Base-by-base conservation (phyloP, 73 alveolate species). In the Paramecium sexaurelia region DNA sequence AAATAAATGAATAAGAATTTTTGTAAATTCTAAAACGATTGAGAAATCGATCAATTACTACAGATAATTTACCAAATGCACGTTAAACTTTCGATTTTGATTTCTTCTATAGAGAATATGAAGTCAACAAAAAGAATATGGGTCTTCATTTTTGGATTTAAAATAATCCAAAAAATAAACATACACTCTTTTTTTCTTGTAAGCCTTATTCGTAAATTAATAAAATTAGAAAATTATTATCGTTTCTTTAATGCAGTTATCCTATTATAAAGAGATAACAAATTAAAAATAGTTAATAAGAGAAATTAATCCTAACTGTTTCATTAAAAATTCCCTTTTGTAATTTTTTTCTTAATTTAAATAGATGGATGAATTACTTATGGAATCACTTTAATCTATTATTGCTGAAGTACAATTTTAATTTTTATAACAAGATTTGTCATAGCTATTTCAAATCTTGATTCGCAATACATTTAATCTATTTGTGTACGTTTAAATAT, bases 21-120 rank as follows among this genome's bases (percentile, higher is more conserved):
- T 19, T 41, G 19, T 32, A 39, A 78, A 15, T 78, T 8, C 8
- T 41, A 15, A 78, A 78, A 27, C 19, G 90, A 22, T 39, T 24
- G 15, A 37, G 90, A 39, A 78, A 45, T 43, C 13, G 90, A 39
- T 41, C 75, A 29, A 24, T 40, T 3, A 78, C 90, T 3, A 78
- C 75, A 17, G 90, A 78, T 78, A 37, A 37, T 71, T 27, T 45
- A 36, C 75, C 1, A 20, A 39, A 41, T 41, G 29, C 5, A 29
- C 15, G 22, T 24, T 17, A 7, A 7, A 24, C 33, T 8, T 78
- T 29, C 22, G 90, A 78, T 43, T 78, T 40, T 11, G 90, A 78
- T 43, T 78, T 78, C 41, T 78, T 78, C 41, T 78, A 78, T 78
- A 78, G 41, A 39, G 90, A 78, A 78, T 78, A 78, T 43, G 71